Evolutionary conservation across 345 rosid species (phyloP).

Genomic region (Arabidopsis thaliana): DNA sequence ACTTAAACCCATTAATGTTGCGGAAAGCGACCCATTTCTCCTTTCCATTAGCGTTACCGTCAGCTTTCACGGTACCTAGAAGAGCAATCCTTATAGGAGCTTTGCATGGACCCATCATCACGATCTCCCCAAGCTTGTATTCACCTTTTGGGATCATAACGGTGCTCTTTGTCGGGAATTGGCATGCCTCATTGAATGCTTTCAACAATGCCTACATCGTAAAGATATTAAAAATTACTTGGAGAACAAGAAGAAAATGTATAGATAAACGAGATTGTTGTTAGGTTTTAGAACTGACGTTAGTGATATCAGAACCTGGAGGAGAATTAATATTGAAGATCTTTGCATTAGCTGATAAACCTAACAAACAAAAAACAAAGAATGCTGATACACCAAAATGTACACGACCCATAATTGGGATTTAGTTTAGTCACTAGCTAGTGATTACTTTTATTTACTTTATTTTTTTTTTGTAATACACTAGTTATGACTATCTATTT

Average conservation of each 20-base stretch:
- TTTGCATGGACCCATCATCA: conserved; percentile 44
- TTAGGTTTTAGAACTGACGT: conserved; percentile 7
- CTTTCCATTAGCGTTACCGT: conserved; percentile 11
- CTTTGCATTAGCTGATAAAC: conserved; percentile 43
- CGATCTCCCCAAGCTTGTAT: conserved; percentile 35
- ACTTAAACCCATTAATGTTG: conserved; percentile 45
- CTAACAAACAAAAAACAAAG: conserved; percentile 28
- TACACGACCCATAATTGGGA: conserved; percentile 32
- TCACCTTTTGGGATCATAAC: conserved; percentile 42
- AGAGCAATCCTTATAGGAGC: conserved; percentile 30
- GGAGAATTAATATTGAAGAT: conserved; percentile 24
- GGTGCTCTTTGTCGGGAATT: conserved; percentile 14
- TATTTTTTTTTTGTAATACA: conserved; percentile 8
- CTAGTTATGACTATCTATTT: conserved; percentile 20
- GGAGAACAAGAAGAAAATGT: conserved; percentile 10
- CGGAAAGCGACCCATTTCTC: conserved; percentile 61
- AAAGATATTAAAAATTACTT: neutral
- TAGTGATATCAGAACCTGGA: conserved; percentile 42
- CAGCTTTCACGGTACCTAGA: conserved; percentile 38
- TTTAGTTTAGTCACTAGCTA: conserved; percentile 18
- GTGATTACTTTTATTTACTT: conserved; percentile 20
- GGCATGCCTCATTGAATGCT: conserved; percentile 43
- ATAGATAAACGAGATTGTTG: neutral
- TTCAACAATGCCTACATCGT: conserved; percentile 28
- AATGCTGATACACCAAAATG: conserved; percentile 9